These are phyloP conservation scores for Crithidia bombi DNA, from an alignment of 208 protist species.

Conservation along the genomic window DNA sequence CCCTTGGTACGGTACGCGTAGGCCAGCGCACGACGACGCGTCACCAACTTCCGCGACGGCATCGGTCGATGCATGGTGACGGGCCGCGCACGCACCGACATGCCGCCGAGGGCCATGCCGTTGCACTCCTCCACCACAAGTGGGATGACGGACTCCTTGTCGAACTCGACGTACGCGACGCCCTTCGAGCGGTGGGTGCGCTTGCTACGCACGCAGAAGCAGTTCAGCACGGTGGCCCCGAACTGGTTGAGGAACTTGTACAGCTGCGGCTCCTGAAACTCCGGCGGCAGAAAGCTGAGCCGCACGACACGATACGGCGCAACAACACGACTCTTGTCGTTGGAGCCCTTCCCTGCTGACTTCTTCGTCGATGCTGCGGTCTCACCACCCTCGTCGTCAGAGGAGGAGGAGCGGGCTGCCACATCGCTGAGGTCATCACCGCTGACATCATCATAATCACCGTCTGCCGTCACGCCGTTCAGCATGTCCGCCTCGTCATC, in stretches of 20 bases:
- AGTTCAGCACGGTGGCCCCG: conserved; percentile 81
- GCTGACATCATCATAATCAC: conserved; percentile 20
- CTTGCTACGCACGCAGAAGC: conserved; percentile 88
- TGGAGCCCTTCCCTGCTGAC: conserved; percentile 5
- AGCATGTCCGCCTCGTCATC: conserved; percentile 34
- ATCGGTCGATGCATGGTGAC: conserved; percentile 77
- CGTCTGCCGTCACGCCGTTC: conserved; percentile 14
- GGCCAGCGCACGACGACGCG: conserved; percentile 59
- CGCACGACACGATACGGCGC: conserved; percentile 68
- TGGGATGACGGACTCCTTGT: conserved; percentile 64
- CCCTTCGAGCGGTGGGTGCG: conserved; percentile 87
- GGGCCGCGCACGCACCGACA: conserved; percentile 59
- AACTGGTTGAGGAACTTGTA: conserved; percentile 90
- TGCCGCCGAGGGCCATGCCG: conserved; percentile 84
- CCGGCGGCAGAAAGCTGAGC: conserved; percentile 80
- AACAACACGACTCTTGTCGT: conserved; percentile 26
- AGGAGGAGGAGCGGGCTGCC: conserved; percentile 25
- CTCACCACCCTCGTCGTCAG: conserved; percentile 32
- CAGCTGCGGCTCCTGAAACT: conserved; percentile 89
- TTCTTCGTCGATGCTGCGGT: conserved; percentile 3
- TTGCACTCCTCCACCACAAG: conserved; percentile 86
- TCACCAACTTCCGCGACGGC: conserved; percentile 69
- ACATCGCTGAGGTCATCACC: conserved; percentile 40
- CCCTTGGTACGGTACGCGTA: conserved; percentile 75
- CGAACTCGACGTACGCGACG: conserved; percentile 90